phyloP scores from a whole-genome alignment of 2,329 filamentous ascomycete genomes.

The Cryoendolithus antarcticus region DNA sequence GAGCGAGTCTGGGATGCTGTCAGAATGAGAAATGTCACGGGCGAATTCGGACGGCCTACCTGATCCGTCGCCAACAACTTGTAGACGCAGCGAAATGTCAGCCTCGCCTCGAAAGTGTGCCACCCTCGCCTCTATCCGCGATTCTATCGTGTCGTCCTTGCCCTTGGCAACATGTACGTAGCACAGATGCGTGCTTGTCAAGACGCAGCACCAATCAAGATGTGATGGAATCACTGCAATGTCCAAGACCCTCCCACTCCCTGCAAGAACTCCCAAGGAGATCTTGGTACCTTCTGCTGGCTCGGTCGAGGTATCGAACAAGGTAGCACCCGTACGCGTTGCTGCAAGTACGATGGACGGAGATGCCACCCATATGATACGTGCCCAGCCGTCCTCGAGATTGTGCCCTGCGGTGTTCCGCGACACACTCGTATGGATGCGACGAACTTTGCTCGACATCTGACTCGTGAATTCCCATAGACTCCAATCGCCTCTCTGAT shows the following conservation, averaged over 20 bases:
- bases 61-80: too few relatives aligned
- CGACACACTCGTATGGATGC: slow-evolving; percentile 11
- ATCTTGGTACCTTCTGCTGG: slow-evolving; percentile 15
- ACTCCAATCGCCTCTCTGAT: slow-evolving; percentile 54
- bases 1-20: too few relatives aligned
- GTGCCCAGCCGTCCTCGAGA: slow-evolving; percentile 37
- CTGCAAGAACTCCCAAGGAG: slow-evolving; percentile 15
- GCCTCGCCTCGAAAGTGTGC: too few relatives aligned
- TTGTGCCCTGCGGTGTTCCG: slow-evolving; percentile 24
- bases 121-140: too few relatives aligned
- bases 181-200: slow-evolving; percentile 41
- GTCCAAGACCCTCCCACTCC: slow-evolving; percentile 44
- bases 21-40: too few relatives aligned
- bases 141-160: too few relatives aligned
- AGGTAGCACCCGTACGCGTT: slow-evolving; percentile 29
- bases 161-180: background rate
- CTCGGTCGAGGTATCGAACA: slow-evolving; percentile 23
- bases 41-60: too few relatives aligned
- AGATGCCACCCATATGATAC: slow-evolving; percentile 36
- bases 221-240: slow-evolving; percentile 37
- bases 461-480: slow-evolving; percentile 46
- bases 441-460: slow-evolving; percentile 1
- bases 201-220: slow-evolving; percentile 41
- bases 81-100: too few relatives aligned
- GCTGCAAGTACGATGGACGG: slow-evolving; percentile 40